These are phyloP conservation scores for Bacterosira constricta DNA, from an alignment of 108 stramenopile species.

Conservation along the genomic window DNA sequence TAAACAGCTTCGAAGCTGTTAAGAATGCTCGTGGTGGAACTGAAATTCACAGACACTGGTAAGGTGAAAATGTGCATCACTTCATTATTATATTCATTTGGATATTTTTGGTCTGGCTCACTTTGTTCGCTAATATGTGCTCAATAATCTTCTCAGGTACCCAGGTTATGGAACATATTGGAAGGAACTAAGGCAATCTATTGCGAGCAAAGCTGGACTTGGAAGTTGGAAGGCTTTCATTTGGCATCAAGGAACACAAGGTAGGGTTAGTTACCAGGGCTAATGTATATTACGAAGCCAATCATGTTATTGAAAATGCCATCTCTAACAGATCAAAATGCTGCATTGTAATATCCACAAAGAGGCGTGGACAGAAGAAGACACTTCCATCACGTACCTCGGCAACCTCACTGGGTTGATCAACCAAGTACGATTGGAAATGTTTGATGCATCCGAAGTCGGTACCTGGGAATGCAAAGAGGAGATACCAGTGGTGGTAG, in stretches of 20 bases:
- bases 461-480: slow-evolving; percentile 7
- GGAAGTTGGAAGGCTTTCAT: slow-evolving; percentile 14
- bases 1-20: background rate
- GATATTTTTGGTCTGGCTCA: no score
- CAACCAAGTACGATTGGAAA: background rate
- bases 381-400: background rate
- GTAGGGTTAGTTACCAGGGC: background rate
- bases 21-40: slow-evolving; percentile 14
- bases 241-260: slow-evolving; percentile 17
- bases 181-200: background rate
- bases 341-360: no score
- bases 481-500: slow-evolving; percentile 13
- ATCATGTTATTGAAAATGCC: no score
- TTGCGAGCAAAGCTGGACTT: background rate
- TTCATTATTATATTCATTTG: no score
- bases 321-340: no score
- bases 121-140: background rate
- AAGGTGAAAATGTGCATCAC: background rate
- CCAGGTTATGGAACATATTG: slow-evolving; percentile 11
- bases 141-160: slow-evolving; percentile 9
- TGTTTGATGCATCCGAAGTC: slow-evolving; percentile 8
- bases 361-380: background rate
- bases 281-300: no score
- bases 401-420: slow-evolving; percentile 19
- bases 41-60: background rate